Percentiles rank a stretch among this genome's conserved stretches.
phyloP scores from a whole-genome alignment of 495 filamentous ascomycete species.

The Opeltia flavorubescens region DNA sequence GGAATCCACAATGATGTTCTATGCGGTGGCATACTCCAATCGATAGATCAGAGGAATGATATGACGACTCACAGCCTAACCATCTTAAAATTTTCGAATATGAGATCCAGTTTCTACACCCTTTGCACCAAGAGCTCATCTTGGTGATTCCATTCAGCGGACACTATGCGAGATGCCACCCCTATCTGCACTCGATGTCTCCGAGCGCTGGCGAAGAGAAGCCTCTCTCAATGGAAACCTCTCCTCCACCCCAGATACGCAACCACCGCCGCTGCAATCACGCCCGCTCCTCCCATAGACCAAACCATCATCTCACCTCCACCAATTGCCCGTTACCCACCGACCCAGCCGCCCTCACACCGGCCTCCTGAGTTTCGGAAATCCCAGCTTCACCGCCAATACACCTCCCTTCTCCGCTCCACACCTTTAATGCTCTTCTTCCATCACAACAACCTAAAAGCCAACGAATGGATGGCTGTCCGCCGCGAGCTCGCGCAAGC shows the following conservation, averaged over 20 bases:
- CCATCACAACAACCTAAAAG: conserved; percentile 91
- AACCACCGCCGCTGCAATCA: conserved; percentile 29
- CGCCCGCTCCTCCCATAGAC: conserved; percentile 34
- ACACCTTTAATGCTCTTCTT: conserved; percentile 82
- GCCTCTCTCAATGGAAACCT: neutral
- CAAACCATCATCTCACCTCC: conserved; percentile 39
- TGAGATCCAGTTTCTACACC: too few species aligned
- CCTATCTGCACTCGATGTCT: conserved; percentile 13
- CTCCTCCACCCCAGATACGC: conserved; percentile 15
- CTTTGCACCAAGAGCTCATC: too few species aligned
- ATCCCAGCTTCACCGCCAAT: conserved; percentile 85
- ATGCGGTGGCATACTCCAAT: too few species aligned
- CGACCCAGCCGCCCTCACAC: conserved; percentile 77
- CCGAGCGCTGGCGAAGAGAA: conserved; percentile 1
- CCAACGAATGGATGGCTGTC: conserved; percentile 74
- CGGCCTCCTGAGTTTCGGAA: conserved; percentile 76
- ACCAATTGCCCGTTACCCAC: conserved; percentile 41
- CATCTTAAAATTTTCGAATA: too few species aligned
- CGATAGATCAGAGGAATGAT: too few species aligned
- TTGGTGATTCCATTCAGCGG: too few species aligned
- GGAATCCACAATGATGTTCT: too few species aligned
- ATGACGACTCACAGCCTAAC: too few species aligned
- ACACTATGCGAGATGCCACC: conserved; percentile 4
- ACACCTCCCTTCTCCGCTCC: conserved; percentile 83
- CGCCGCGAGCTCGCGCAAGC: conserved; percentile 66